Percentiles rank a stretch among this genome's conserved stretches.
Conservation (phyloP, 139 green algal species). For the Chlamydomonas sphaeroides region DNA sequence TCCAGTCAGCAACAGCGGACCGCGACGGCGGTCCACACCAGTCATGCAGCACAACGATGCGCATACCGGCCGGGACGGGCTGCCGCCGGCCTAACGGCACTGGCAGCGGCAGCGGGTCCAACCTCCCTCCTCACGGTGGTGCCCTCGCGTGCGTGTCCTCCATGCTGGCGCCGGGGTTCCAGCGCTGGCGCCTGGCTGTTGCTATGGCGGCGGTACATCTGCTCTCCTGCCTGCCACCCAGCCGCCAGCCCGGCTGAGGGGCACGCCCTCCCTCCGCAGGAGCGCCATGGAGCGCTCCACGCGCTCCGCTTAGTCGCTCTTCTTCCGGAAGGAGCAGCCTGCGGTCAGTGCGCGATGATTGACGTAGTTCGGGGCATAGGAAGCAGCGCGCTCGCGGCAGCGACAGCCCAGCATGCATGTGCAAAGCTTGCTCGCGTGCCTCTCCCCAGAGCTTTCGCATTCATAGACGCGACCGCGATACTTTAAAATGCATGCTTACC, state of each 20-base stretch:
- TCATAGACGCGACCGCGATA: too few relatives aligned
- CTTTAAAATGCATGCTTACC: slow-evolving; percentile 51
- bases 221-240: slow-evolving; percentile 24
- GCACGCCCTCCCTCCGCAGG: neutral
- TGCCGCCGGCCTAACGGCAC: too few relatives aligned
- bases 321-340: slow-evolving; percentile 95
- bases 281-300: neutral
- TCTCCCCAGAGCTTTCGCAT: too few relatives aligned
- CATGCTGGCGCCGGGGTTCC: slow-evolving; percentile 17
- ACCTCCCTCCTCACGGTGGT: neutral
- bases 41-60: slow-evolving; percentile 3
- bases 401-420: neutral
- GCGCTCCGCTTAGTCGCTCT: slow-evolving; percentile 85
- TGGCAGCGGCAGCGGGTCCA: neutral
- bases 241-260: slow-evolving; percentile 28
- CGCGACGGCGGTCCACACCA: slow-evolving; percentile 10
- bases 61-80: slow-evolving; percentile 7
- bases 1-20: slow-evolving; percentile 19
- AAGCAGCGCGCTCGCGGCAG: neutral
- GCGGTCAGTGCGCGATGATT: too few relatives aligned
- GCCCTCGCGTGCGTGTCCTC: slow-evolving; percentile 7
- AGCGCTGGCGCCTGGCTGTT: slow-evolving; percentile 22
- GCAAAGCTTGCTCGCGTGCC: too few relatives aligned
- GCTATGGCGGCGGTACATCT: neutral
- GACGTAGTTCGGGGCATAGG: neutral